phyloP scores from a whole-genome alignment of 495 filamentous ascomycete genomes.

The Chlorociboria aeruginascens region DNA sequence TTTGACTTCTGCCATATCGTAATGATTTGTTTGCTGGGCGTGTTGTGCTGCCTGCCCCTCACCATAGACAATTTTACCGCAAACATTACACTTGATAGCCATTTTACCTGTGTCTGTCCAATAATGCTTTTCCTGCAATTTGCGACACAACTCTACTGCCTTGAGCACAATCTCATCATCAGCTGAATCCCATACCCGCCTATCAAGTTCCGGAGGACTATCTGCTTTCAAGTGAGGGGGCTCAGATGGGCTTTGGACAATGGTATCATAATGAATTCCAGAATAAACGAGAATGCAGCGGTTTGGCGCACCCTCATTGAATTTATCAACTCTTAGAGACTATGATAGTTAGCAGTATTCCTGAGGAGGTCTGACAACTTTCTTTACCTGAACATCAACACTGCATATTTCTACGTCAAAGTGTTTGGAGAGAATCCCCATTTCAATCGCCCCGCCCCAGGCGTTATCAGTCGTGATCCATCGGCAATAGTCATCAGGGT shows the following conservation, averaged over 20 bases:
- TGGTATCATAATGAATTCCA: slow-evolving; percentile 91
- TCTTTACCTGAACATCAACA: slow-evolving; percentile 48
- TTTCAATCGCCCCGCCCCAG: slow-evolving; percentile 90
- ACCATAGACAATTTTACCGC: slow-evolving; percentile 60
- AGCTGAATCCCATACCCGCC: slow-evolving; percentile 59
- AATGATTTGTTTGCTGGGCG: slow-evolving; percentile 53
- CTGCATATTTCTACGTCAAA: slow-evolving; percentile 82
- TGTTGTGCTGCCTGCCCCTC: slow-evolving; percentile 59
- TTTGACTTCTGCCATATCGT: slow-evolving; percentile 53
- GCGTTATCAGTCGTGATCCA: slow-evolving; percentile 71
- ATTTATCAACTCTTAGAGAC: slow-evolving; percentile 44
- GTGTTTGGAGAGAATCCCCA: slow-evolving; percentile 72
- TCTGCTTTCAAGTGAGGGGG: slow-evolving; percentile 43
- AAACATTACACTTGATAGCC: slow-evolving; percentile 67
- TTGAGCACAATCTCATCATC: slow-evolving; percentile 59
- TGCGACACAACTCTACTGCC: slow-evolving; percentile 56
- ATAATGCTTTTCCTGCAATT: slow-evolving; percentile 64
- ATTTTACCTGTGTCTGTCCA: slow-evolving; percentile 85
- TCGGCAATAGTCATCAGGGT: slow-evolving; percentile 65
- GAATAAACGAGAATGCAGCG: slow-evolving; percentile 84
- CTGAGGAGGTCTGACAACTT: background rate
- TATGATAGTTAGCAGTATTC: background rate
- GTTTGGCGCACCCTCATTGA: slow-evolving; percentile 62
- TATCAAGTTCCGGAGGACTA: slow-evolving; percentile 58
- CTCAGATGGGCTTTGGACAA: slow-evolving; percentile 59